phyloP scores from a whole-genome alignment of 1,284 basidiomycete species.

The Macrocystidia cucumis region DNA sequence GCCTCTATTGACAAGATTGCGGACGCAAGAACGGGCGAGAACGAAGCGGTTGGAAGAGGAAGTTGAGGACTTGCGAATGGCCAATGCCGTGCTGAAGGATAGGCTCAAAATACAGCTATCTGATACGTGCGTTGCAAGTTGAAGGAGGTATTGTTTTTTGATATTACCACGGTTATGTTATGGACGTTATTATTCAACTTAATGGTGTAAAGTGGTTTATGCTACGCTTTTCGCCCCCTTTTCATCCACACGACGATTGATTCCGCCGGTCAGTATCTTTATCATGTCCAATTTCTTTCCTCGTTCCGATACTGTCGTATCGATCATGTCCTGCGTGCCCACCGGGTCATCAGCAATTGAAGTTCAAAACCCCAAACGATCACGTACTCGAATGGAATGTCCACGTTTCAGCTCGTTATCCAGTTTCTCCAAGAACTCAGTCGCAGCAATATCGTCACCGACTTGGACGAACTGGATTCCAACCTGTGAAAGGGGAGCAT shows the following conservation, averaged over 20 bases:
- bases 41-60: constrained; percentile 34
- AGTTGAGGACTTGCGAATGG: constrained; percentile 42
- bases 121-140: no score
- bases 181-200: no score
- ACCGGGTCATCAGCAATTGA: constrained; percentile 5
- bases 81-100: constrained; percentile 37
- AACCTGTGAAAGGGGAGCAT: constrained; percentile 27
- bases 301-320: constrained; percentile 23
- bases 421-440: constrained; percentile 33
- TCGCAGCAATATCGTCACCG: constrained; percentile 34
- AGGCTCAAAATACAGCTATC: no score
- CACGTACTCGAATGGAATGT: constrained; percentile 30
- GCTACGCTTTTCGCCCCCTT: no score
- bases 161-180: no score
- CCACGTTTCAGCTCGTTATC: constrained; percentile 33
- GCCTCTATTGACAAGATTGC: constrained; percentile 38
- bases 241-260: constrained; percentile 16
- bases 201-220: no score
- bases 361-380: constrained; percentile 1
- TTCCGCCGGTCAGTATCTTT: constrained; percentile 16
- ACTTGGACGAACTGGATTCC: constrained; percentile 49
- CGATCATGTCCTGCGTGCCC: constrained; percentile 35
- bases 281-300: constrained; percentile 13
- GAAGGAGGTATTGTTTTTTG: no score
- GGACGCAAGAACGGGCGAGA: constrained; percentile 39